Percentiles rank a stretch among this genome's conserved stretches.
These are phyloP conservation scores for Fusarium keratoplasticum DNA, from an alignment of 2,329 filamentous ascomycete species.

Conservation along the genomic window DNA sequence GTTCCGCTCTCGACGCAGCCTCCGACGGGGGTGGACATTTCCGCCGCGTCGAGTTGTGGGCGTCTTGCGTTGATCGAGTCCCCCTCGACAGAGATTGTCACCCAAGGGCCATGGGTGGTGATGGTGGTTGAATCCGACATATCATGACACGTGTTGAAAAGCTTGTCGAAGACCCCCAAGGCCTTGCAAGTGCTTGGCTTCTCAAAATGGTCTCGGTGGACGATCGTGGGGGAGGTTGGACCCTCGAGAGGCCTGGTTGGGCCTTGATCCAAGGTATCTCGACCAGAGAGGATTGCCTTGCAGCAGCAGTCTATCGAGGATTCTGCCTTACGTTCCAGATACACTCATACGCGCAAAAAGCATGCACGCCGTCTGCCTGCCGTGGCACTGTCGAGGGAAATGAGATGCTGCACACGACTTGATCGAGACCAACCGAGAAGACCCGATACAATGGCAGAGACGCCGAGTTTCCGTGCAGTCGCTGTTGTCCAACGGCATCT, in stretches of 20 bases:
- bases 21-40: slow-evolving; percentile 16
- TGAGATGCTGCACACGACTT: slow-evolving; percentile 9
- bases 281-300: slow-evolving; percentile 6
- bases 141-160: slow-evolving; percentile 20
- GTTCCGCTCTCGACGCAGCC: slow-evolving; percentile 22
- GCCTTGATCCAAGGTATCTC: background rate
- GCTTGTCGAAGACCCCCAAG: slow-evolving; percentile 14
- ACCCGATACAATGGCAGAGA: slow-evolving; percentile 25
- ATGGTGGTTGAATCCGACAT: background rate
- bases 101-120: slow-evolving; percentile 20
- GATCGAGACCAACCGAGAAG: slow-evolving; percentile 30
- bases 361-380: slow-evolving; percentile 11
- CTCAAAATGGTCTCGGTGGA: background rate
- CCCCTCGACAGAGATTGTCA: slow-evolving; percentile 28
- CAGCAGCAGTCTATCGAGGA: background rate
- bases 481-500: background rate
- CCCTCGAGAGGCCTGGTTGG: background rate
- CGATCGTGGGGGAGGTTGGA: background rate
- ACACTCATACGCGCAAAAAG: background rate
- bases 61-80: background rate
- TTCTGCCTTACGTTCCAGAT: slow-evolving; percentile 1
- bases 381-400: background rate
- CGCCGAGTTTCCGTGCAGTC: slow-evolving; percentile 20
- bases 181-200: slow-evolving; percentile 26
- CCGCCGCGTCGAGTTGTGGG: slow-evolving; percentile 11